These are phyloP conservation scores for Bruguiera sexangula DNA, from an alignment of 345 rosid species.

Conservation along the genomic window DNA sequence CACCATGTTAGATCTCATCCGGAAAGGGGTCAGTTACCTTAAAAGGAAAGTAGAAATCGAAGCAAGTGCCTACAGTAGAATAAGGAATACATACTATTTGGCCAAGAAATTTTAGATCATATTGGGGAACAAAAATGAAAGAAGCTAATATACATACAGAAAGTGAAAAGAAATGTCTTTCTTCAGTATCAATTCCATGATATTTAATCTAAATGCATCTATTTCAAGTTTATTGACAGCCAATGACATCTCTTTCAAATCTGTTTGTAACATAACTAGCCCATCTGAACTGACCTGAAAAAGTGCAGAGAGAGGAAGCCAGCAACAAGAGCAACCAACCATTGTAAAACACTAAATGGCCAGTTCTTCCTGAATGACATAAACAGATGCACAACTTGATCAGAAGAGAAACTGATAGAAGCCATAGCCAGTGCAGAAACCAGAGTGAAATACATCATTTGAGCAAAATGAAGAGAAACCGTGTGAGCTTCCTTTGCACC, in stretches of 20 bases:
- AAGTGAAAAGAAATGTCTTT: neutral
- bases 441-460: conserved; percentile 79
- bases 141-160: neutral
- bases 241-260: no score
- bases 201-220: no score
- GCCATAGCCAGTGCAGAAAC: conserved; percentile 58
- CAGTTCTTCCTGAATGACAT: conserved; percentile 47
- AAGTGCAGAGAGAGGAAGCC: conserved; percentile 61
- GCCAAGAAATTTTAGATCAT: no score
- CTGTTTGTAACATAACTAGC: no score
- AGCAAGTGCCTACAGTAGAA: no score
- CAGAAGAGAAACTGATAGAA: conserved; percentile 56
- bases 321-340: conserved; percentile 42
- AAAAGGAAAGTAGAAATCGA: neutral
- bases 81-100: no score
- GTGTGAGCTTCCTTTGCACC: conserved; percentile 96
- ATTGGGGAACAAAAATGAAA: no score
- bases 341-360: conserved; percentile 38
- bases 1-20: neutral
- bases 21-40: neutral
- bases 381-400: conserved; percentile 39
- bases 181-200: neutral
- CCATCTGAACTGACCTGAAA: conserved; percentile 54
- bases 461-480: conserved; percentile 87
- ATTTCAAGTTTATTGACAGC: no score